A percentile compares a stretch with the other conserved stretches of the same genome.
Conservation (phyloP, 352 stramenopile genomes). For the Pythium periplocum region DNA sequence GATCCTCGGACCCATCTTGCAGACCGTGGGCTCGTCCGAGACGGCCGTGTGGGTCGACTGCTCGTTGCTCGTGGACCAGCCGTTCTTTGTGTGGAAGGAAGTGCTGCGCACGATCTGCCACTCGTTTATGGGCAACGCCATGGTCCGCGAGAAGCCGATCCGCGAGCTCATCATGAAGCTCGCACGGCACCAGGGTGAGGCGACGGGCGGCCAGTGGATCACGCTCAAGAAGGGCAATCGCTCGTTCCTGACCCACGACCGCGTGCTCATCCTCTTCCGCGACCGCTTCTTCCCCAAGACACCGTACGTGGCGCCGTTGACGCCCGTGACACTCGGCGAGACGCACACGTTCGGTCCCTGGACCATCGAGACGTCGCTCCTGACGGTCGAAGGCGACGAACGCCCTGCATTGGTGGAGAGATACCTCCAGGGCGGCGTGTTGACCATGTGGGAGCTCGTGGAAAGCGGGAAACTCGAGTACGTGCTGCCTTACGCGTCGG, state of each 20-base stretch:
- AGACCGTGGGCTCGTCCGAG: slow-evolving; percentile 44
- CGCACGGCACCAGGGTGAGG: slow-evolving; percentile 32
- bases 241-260: slow-evolving; percentile 64
- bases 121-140: slow-evolving; percentile 72
- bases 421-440: slow-evolving; percentile 22
- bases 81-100: slow-evolving; percentile 86
- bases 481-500: slow-evolving; percentile 44
- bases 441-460: slow-evolving; percentile 62
- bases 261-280: slow-evolving; percentile 73
- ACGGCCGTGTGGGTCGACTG: slow-evolving; percentile 73
- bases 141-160: slow-evolving; percentile 81
- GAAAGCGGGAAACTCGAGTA: slow-evolving; percentile 43
- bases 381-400: slow-evolving; percentile 1
- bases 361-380: slow-evolving; percentile 34
- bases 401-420: slow-evolving; percentile 18
- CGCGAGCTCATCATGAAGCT: slow-evolving; percentile 74
- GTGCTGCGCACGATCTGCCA: slow-evolving; percentile 81
- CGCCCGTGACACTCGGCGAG: slow-evolving; percentile 24
- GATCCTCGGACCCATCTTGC: slow-evolving; percentile 58
- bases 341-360: slow-evolving; percentile 53
- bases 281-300: slow-evolving; percentile 58
- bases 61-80: slow-evolving; percentile 40
- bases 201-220: slow-evolving; percentile 56
- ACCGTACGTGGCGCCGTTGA: slow-evolving; percentile 15
- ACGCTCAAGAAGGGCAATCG: slow-evolving; percentile 82